Base-by-base conservation (phyloP, 768 basidiomycete species). In the Epithele typhae region DNA sequence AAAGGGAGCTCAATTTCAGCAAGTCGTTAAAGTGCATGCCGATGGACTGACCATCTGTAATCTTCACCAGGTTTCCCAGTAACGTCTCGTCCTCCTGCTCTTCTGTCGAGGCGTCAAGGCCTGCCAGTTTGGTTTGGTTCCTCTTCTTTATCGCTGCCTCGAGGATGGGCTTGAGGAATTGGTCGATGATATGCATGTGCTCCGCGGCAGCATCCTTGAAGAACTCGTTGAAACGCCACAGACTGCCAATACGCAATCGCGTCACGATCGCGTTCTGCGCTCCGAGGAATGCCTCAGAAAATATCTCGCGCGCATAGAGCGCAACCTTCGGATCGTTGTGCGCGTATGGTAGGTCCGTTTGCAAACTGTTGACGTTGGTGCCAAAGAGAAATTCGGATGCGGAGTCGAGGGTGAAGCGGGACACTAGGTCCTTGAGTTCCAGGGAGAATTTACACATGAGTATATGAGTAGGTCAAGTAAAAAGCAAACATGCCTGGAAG, bases 361-460 rank as follows among this genome's bases (percentile, higher is more conserved):
- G 47, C 14, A 79, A 63, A 25, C 67, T 68, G 55, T 73, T 37
- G 2, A 77, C 64, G 27, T 68, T 67, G 30, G 61, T 55, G 5
- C 73, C 77, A 44, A 78, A 78, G 37, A 80, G 60, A 51, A 77
- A 79, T 45, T 77, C 73, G 2, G 77, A 70, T 0, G 80, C 78
- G 4, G 76, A 67, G 57, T 79, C 77, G 30, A 79, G 67, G 0
- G 76, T 74, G 49, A 78, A 75, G 35, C 75, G 69, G 1, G 67
- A 66, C 19, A 77, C 56, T 6, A 71, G 49, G 44, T 79, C 75
- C 63, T 78, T 52, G 30, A 56, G 37, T 40, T 46, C 3, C 37
- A 45, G 0, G 25, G 27, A 30, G 8, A 14, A 14, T 7, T 7
- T 14, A 30, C 27, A 14, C 27, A 30, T 7, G 27, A 7, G 27